Base-by-base conservation (phyloP, 2,329 filamentous ascomycete species). In the Xylariaceae sp. region DNA sequence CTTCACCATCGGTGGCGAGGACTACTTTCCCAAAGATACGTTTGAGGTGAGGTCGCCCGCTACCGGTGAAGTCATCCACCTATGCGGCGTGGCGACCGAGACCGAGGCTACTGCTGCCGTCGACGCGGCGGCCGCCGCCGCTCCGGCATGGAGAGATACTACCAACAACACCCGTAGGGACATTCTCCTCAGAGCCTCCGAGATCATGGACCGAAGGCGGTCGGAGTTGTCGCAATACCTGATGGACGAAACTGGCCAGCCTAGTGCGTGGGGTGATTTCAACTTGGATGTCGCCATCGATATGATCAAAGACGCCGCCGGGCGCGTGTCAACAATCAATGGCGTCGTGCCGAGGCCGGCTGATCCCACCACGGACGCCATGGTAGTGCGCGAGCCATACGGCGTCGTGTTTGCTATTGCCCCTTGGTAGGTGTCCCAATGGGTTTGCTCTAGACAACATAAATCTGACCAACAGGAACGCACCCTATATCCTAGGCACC, bases 391-490 rank as follows among this genome's bases (percentile, higher is more conserved):
- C 66, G 87, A 92, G 70, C 89, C 90, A 0, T 90, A 83, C 62
- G 90, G 90, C 1, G 89, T 94, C 7, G 78, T 92, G 15, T 73
- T 95, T 29, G 85, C 83, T 2, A 90, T 95, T 68, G 88, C 87
- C 2, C 88, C 90, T 9, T 95, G 90, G 89, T 91, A 75, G 62
- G 73, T 51, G 1, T 9, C 18, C 61, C 6, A 10, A 18, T 29
- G 30, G 15, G 6, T 37, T n/a, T 5, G 43, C 7, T 5, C 21
- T 22, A 16, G 36, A 26, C n/a, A 8, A 36, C 8, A 18, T 47
- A 16, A 48, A 7, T n/a, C 18, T 53, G 12, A 54, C 26, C 41
- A 43, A 46, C 29, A 74, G 72, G 71, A 76, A 77, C 39, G 74
- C 73, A 0, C 68, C 74, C 0, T 71, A 73, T 46, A 72, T 76